Evolutionary conservation across 164 flowering plant species (phyloP).

Genomic region (Brasenia schreberi): DNA sequence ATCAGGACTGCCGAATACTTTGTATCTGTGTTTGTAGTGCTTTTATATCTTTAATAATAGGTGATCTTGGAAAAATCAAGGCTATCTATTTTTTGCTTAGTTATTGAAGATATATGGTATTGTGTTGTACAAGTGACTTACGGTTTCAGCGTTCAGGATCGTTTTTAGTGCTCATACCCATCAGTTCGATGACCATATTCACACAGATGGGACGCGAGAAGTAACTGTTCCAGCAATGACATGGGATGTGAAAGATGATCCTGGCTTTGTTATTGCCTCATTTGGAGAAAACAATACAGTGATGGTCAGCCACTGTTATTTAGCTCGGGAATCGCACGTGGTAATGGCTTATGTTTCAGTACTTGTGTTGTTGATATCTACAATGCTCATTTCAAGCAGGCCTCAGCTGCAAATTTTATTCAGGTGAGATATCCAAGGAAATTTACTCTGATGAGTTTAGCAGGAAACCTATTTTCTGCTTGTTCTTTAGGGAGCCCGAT

Average conservation of each 20-base stretch:
- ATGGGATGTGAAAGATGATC: conserved; percentile 51
- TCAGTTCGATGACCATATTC: conserved; percentile 29
- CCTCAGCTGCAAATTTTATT: conserved; percentile 1
- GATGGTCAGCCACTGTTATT: conserved; percentile 39
- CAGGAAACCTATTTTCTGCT: not conserved
- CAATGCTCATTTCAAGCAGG: conserved; percentile 14
- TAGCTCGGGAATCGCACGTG: conserved; percentile 45
- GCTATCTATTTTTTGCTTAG: too few relatives aligned
- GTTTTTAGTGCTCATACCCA: conserved; percentile 55
- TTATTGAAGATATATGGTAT: too few relatives aligned
- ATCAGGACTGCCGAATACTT: too few relatives aligned
- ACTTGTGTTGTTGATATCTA: conserved; percentile 16
- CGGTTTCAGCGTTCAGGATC: conserved; percentile 26
- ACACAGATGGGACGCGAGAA: conserved; percentile 54
- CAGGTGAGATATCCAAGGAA: not conserved
- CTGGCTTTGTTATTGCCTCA: conserved; percentile 51
- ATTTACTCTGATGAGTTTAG: not conserved
- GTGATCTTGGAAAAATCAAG: too few relatives aligned
- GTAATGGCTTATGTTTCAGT: conserved; percentile 25
- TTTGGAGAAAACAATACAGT: conserved; percentile 26
- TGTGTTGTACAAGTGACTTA: too few relatives aligned
- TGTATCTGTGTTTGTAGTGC: too few relatives aligned
- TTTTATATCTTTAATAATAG: too few relatives aligned
- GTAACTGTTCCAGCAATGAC: conserved; percentile 58
- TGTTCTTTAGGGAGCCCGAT: not conserved